Percentiles rank a stretch among this genome's conserved stretches.
Conservation (phyloP, 371 early-diverging fungal genomes). For the Sporodiniella umbellata region DNA sequence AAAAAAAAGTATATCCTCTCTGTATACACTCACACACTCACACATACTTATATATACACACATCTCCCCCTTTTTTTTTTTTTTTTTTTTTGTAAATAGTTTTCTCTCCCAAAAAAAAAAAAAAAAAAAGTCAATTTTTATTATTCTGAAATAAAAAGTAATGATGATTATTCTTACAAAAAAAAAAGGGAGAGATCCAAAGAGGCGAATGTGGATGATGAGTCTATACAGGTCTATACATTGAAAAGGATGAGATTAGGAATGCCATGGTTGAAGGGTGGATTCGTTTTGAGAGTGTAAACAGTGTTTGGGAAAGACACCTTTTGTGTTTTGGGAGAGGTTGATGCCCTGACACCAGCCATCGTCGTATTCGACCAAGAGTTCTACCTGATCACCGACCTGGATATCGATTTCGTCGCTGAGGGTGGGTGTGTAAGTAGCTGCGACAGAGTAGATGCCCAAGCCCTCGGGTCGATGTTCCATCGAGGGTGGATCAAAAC, state of each 20-base stretch:
- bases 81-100: too few relatives aligned
- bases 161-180: too few relatives aligned
- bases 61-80: background rate
- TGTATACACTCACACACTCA: background rate
- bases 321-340: slow-evolving; percentile 53
- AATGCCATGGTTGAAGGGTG: too few relatives aligned
- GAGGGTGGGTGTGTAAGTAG: slow-evolving; percentile 61
- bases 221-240: too few relatives aligned
- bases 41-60: background rate
- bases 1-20: background rate
- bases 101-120: too few relatives aligned
- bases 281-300: slow-evolving; percentile 8
- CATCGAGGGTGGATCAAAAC: too few relatives aligned
- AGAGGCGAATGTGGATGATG: too few relatives aligned
- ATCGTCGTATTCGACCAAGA: slow-evolving; percentile 67
- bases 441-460: slow-evolving; percentile 50
- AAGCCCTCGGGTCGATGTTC: slow-evolving; percentile 6
- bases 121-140: too few relatives aligned
- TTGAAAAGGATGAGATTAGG: background rate
- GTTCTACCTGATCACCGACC: slow-evolving; percentile 59
- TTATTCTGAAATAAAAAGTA: too few relatives aligned
- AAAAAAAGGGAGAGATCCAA: too few relatives aligned
- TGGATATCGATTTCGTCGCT: slow-evolving; percentile 68
- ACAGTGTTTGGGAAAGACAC: slow-evolving; percentile 68
- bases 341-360: slow-evolving; percentile 71